These are phyloP conservation scores for Xylariales sp. DNA, from an alignment of 2,329 filamentous ascomycete genomes.

Conservation along the genomic window DNA sequence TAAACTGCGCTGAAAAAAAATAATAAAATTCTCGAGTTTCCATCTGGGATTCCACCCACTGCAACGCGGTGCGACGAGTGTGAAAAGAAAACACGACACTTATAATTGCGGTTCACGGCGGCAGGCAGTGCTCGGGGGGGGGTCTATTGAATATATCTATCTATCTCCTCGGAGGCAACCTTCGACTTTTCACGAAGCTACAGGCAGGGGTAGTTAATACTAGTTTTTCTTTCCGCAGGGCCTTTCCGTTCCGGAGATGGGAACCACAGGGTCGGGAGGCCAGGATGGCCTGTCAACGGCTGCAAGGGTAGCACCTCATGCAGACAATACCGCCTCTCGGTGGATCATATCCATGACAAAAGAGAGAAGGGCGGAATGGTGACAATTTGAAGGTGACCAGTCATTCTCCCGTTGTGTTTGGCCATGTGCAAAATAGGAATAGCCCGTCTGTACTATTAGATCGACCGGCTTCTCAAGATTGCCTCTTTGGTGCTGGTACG, in stretches of 20 bases:
- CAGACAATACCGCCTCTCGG: constrained; percentile 35
- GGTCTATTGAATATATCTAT: constrained; percentile 21
- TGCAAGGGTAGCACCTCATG: constrained; percentile 36
- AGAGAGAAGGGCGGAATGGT: constrained; percentile 8
- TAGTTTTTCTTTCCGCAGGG: constrained; percentile 14
- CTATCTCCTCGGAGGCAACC: constrained; percentile 3
- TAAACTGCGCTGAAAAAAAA: background rate
- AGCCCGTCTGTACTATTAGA: constrained; percentile 24
- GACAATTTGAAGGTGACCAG: constrained; percentile 1
- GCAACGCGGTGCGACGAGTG: background rate
- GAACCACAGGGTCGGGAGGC: constrained; percentile 38
- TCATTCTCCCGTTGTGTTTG: constrained; percentile 9
- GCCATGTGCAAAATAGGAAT: constrained; percentile 29
- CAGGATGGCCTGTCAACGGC: constrained; percentile 36
- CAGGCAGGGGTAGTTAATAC: constrained; percentile 31
- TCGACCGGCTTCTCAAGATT: constrained; percentile 19
- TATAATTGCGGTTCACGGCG: background rate
- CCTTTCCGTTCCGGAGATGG: constrained; percentile 24
- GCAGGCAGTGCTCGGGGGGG: background rate
- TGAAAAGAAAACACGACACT: background rate
- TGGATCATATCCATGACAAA: constrained; percentile 32
- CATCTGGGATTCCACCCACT: background rate
- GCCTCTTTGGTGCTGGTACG: constrained; percentile 21
- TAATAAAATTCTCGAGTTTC: background rate
- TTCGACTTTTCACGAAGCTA: background rate